These are phyloP conservation scores for Solanum tacnaense DNA, from an alignment of 257 asterid genomes.

Conservation along the genomic window DNA sequence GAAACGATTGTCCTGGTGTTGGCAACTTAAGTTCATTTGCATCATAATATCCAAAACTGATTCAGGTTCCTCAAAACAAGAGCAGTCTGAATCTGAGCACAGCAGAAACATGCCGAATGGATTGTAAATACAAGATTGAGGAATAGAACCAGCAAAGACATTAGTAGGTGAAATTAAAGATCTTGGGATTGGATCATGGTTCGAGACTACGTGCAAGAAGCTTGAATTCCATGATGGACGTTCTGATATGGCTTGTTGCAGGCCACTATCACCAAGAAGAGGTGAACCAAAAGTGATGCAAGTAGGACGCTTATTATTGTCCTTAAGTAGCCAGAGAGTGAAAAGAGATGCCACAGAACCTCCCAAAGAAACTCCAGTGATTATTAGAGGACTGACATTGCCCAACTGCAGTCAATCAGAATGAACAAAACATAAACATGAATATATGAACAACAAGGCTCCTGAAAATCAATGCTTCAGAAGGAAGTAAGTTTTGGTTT, in stretches of 20 bases:
- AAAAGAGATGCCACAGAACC: conserved; percentile 26
- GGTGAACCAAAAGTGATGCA: conserved; percentile 29
- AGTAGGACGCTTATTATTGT: conserved; percentile 8
- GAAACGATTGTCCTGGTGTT: not conserved
- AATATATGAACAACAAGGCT: not conserved
- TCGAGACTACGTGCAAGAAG: conserved; percentile 14
- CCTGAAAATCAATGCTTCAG: not conserved
- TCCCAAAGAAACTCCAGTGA: conserved; percentile 21
- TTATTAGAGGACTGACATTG: conserved; percentile 4
- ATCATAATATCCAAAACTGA: conserved; percentile 1
- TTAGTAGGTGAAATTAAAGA: not conserved
- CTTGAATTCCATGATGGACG: conserved; percentile 17
- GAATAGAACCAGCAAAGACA: not conserved
- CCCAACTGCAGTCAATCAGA: conserved; percentile 8
- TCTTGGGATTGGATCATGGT: conserved; percentile 12
- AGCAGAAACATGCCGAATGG: conserved; percentile 17
- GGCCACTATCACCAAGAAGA: conserved; percentile 13
- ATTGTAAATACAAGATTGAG: not conserved
- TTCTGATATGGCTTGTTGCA: conserved; percentile 14
- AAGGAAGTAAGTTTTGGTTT: not conserved
- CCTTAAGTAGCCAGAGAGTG: conserved; percentile 22
- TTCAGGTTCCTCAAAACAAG: conserved; percentile 22
- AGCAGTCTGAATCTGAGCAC: conserved; percentile 11
- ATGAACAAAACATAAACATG: not conserved
- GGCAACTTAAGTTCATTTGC: not conserved